Base-by-base conservation (phyloP, 176 grass and related monocot species). In the Eremochloa ophiuroides region DNA sequence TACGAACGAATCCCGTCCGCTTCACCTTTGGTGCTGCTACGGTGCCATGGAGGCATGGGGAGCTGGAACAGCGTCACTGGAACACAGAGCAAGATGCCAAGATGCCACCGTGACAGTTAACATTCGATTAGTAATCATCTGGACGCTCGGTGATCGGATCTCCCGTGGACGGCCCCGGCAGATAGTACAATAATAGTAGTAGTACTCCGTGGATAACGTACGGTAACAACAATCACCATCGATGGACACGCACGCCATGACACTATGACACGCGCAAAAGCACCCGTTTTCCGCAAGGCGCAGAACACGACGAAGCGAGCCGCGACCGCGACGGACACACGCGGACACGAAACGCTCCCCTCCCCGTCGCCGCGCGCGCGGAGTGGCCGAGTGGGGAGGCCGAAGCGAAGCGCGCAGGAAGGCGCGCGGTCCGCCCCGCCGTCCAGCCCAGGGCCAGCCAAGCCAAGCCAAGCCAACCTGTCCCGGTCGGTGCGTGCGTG, bases 401-500 rank as follows among this genome's bases (percentile, higher is more conserved):
- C 59, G 75, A 70, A 85, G 82, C 59, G 75, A 70, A 85, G 82
- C 53, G 78, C 30, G 51, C 25, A 85, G 53, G 82, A 89, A 88
- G 82, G 12, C 58, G 69, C 80, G 28, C 41, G 11, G 42, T 0
- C 38, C n/a, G 1, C 50, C 53, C 80, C 63, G 56, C 31, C 27
- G 15, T 2, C 80, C 81, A 80, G 66, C 86, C 63, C 79, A 1
- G 55, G 2, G 38, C 65, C 76, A 25, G 18, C 74, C 76, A n/a
- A 2, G 27, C 47, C 4, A 20, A 65, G 13, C 81, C 68, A 41
- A 22, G 31, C 80, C 81, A 48, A 15, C 80, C 80, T 83, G 80
- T 78, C 85, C 7, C 43, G 13, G 7, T 47, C 68, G 68, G 68
- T 44, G 40, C 40, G 68, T 44, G 68, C 20, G 26, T 8, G 4